Evolutionary conservation across 352 stramenopile species (phyloP), one percentile per base, ranked within the genome.

Genomic region (Globisporangium okanoganense): DNA sequence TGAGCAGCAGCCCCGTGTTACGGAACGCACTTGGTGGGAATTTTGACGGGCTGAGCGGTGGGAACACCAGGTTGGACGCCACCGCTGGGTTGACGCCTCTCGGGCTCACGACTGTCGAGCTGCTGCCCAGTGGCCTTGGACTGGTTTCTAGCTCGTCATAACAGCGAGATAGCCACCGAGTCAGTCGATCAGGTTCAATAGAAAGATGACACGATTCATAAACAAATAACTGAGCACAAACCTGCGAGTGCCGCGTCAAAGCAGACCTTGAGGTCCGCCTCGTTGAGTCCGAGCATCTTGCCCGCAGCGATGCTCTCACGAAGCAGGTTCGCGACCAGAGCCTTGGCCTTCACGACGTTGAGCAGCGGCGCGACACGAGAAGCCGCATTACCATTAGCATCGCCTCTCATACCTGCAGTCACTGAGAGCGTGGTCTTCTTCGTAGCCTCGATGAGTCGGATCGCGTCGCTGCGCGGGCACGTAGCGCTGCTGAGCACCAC

Each of bases 361-460:
- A 55, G 61, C 9, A 65, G 49, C 18, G 57, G 56, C 4, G 56
- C 40, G 3, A 49, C 44, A 14, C 43, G 58, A 7, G 25, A 33
- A 18, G 44, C 31, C 14, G 33, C 10, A 18, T 18, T 36, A n/a
- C 35, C 27, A 4, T 18, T 36, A 24, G 41, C 27, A 2, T 16
- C n/a, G 20, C 12, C n/a, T 14, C 22, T 20, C 38, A 41, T 8
- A 7, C 6, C 14, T 4, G n/a, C 3, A 2, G 47, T 29, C 10
- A 35, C 20, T n/a, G 35, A 31, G 10, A 58, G 58, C 12, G 25
- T 27, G 31, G 45, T 25, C 61, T 76, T 79, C 64, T 85, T 85
- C 38, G 65, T 64, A 10, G 71, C 59, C 51, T 85, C 71, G 45
- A 85, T 76, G 4, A 85, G 55, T 0, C 76, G 76, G 40, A 85